Base-by-base conservation (phyloP, 805 yeast genomes). In the Lipomyces chichibuensis region DNA sequence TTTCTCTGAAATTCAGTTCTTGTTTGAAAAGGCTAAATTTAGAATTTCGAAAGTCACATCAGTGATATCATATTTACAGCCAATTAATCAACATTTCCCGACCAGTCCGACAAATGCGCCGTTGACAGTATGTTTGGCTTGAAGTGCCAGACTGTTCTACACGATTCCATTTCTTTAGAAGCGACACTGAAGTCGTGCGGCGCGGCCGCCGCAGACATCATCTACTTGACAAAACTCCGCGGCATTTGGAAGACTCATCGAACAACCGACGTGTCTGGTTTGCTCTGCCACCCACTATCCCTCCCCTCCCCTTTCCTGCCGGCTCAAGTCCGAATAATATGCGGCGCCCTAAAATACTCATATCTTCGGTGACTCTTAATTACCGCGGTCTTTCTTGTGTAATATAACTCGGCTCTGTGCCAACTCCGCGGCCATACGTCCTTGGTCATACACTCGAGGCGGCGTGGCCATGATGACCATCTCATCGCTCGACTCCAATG, bases 401-500 rank as follows among this genome's bases (percentile, higher is more conserved):
- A 43, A 43, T 43, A 43, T 43, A 43, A 43, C 49, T 9, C 23
- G 11, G 8, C 5, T n/a, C 23, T 43, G 43, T 35, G 49, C 9
- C 49, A n/a, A n/a, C 49, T 17, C 23, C 49, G 49, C 23, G 49
- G 49, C 13, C n/a, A 43, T n/a, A n/a, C 23, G 20, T 43, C 23
- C n/a, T 17, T 43, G 20, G 8, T 43, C 20, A 3, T n/a, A n/a
- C n/a, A 9, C 9, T n/a, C 6, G 49, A 17, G n/a, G 9, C 23
- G 9, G 49, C 11, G 20, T 52, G 55, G 33, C 9, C 33, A 52
- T 52, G 55, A 52, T 52, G 55, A 52, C 55, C 7, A 29, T 52
- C 17, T 25, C 33, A 25, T 25, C n/a, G 35, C 33, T 52, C 60
- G 29, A 43, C 49, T 43, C 59, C 64, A 20, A 49, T 63, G 57